These are phyloP conservation scores for Blastobotrys elegans DNA, from an alignment of 1,139 yeast species.

Conservation along the genomic window DNA sequence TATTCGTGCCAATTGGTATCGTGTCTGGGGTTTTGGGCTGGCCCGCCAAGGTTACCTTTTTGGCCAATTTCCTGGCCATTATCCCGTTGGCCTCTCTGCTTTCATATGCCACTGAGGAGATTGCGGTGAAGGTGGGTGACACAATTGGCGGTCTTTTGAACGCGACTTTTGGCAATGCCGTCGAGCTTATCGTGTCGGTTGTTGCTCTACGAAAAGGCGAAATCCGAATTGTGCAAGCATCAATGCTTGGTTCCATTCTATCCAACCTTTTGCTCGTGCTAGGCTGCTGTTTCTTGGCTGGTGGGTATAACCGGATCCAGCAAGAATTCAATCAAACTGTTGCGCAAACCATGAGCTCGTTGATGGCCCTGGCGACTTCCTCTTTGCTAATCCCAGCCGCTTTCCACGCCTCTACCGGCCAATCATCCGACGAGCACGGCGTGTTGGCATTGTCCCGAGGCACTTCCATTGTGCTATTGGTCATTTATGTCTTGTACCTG, in stretches of 20 bases:
- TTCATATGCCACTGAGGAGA: slow-evolving; percentile 90
- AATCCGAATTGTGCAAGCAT: slow-evolving; percentile 87
- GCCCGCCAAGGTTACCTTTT: slow-evolving; percentile 58
- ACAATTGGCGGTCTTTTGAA: slow-evolving; percentile 89
- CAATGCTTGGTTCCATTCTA: slow-evolving; percentile 91
- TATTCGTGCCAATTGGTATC: slow-evolving; percentile 88
- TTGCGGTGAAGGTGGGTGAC: slow-evolving; percentile 73
- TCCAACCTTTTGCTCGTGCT: slow-evolving; percentile 82
- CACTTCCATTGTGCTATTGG: slow-evolving; percentile 70
- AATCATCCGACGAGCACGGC: slow-evolving; percentile 38
- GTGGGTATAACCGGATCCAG: slow-evolving; percentile 81
- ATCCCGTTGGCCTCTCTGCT: slow-evolving; percentile 87
- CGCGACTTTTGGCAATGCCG: slow-evolving; percentile 96
- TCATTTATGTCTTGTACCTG: slow-evolving; percentile 74
- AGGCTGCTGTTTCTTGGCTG: slow-evolving; percentile 94
- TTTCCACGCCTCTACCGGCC: slow-evolving; percentile 64
- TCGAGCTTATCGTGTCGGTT: slow-evolving; percentile 84
- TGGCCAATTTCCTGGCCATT: slow-evolving; percentile 81
- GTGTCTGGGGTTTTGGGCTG: slow-evolving; percentile 57
- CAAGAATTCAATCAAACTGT: slow-evolving; percentile 93
- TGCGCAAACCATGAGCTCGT: slow-evolving; percentile 94
- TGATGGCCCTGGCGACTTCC: slow-evolving; percentile 85
- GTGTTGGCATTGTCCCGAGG: slow-evolving; percentile 81
- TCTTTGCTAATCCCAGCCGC: slow-evolving; percentile 94
- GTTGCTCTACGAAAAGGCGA: slow-evolving; percentile 85